Conservation (phyloP, 2,329 filamentous ascomycete species). For the Colletotrichum echinochloae region DNA sequence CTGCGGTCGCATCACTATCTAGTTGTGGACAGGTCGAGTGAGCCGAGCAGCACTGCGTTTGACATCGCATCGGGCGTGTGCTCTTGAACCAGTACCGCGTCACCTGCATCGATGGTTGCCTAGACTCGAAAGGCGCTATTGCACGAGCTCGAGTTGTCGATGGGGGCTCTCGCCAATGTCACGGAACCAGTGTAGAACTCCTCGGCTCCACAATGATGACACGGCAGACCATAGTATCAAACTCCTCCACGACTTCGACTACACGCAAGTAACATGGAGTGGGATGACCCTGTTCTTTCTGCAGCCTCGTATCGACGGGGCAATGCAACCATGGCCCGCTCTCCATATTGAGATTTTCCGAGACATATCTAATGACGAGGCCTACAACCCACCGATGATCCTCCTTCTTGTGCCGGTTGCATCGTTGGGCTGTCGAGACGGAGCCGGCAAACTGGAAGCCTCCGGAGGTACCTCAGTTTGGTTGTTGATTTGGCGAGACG, state of each 20-base stretch:
- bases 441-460: neutral
- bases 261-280: neutral
- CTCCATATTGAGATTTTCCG: slow-evolving; percentile 12
- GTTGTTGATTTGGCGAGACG: neutral
- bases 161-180: neutral
- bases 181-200: neutral
- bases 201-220: neutral
- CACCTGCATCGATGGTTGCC: neutral
- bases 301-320: neutral
- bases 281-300: neutral
- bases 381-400: neutral
- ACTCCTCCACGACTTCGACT: no score
- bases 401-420: slow-evolving; percentile 1
- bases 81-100: neutral
- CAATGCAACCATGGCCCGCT: slow-evolving; percentile 16
- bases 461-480: slow-evolving; percentile 14
- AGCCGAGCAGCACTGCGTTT: neutral
- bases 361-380: slow-evolving; percentile 13
- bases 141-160: neutral
- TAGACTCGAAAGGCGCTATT: neutral
- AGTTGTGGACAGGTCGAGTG: neutral
- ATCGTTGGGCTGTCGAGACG: neutral
- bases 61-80: neutral
- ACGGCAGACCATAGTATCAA: neutral
- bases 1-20: neutral